Percentiles rank a stretch among this genome's conserved stretches.
These are phyloP conservation scores for Beauveria medogensis DNA, from an alignment of 2,329 filamentous ascomycete species.

Conservation along the genomic window DNA sequence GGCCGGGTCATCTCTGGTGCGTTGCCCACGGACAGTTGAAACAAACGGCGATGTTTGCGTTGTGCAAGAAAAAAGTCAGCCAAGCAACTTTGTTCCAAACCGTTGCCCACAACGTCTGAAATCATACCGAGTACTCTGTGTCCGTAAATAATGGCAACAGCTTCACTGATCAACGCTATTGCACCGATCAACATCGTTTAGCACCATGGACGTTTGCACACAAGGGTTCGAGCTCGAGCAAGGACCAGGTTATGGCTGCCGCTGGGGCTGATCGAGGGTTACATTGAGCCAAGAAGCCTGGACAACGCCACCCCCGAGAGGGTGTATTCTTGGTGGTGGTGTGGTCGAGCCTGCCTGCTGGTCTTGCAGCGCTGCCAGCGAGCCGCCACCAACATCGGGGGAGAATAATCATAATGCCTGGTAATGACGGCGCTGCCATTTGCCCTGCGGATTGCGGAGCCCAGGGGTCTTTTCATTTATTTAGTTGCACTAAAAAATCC, in stretches of 20 bases:
- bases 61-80: neutral
- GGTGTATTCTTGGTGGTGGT: neutral
- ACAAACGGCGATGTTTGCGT: neutral
- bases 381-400: neutral
- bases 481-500: too few species aligned
- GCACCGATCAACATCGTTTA: too few species aligned
- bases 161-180: too few species aligned
- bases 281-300: constrained; percentile 6
- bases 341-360: neutral
- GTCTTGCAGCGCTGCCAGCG: constrained; percentile 1
- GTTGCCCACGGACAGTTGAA: neutral
- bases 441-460: neutral
- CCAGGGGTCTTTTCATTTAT: neutral
- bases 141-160: too few species aligned
- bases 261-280: constrained; percentile 9
- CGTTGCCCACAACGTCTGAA: too few species aligned
- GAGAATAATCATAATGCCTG: neutral
- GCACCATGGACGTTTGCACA: too few species aligned
- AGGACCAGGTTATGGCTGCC: neutral
- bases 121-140: too few species aligned
- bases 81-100: neutral
- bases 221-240: neutral
- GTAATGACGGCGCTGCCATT: neutral
- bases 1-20: neutral
- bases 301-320: constrained; percentile 5